Percentiles rank a stretch among this genome's conserved stretches.
These are phyloP conservation scores for Arthroderma uncinatum DNA, from an alignment of 2,329 filamentous ascomycete genomes.

Conservation along the genomic window DNA sequence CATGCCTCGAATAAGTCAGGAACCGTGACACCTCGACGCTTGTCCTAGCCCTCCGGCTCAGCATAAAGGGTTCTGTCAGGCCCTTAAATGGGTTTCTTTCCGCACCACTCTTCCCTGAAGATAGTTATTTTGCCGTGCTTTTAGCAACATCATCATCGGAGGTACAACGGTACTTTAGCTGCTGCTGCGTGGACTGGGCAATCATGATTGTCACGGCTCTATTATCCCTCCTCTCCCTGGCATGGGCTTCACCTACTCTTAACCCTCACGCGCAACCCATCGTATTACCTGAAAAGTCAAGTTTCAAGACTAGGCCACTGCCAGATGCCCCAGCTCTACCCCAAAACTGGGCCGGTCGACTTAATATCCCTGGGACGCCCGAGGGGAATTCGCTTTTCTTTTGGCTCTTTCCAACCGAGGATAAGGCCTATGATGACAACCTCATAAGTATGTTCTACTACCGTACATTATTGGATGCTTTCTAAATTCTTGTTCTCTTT, in stretches of 20 bases:
- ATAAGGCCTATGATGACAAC: constrained; percentile 22
- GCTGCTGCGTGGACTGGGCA: not conserved
- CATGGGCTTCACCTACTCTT: not conserved
- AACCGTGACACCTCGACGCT: not conserved
- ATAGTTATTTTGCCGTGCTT: too few species aligned
- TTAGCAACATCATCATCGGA: not conserved
- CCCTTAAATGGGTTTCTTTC: too few species aligned
- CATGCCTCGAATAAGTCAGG: not conserved
- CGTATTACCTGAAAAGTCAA: constrained; percentile 11
- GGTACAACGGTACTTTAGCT: not conserved
- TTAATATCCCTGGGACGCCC: constrained; percentile 22
- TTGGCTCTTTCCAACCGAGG: constrained; percentile 28
- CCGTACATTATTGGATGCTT: not conserved
- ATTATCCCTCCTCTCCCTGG: not conserved
- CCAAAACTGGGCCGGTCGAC: constrained; percentile 27
- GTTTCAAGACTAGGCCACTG: constrained; percentile 23
- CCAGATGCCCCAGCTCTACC: constrained; percentile 22
- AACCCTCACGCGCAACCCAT: not conserved
- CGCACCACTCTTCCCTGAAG: too few species aligned
- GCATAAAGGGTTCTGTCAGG: not conserved
- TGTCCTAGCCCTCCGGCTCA: too few species aligned
- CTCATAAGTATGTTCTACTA: constrained; percentile 23
- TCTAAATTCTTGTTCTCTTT: not conserved
- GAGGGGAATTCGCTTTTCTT: constrained; percentile 28
- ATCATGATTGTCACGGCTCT: not conserved